A percentile compares a stretch with the other conserved stretches of the same genome.
These are phyloP conservation scores for Nicotiana undulata DNA, from an alignment of 257 asterid species.

Conservation along the genomic window DNA sequence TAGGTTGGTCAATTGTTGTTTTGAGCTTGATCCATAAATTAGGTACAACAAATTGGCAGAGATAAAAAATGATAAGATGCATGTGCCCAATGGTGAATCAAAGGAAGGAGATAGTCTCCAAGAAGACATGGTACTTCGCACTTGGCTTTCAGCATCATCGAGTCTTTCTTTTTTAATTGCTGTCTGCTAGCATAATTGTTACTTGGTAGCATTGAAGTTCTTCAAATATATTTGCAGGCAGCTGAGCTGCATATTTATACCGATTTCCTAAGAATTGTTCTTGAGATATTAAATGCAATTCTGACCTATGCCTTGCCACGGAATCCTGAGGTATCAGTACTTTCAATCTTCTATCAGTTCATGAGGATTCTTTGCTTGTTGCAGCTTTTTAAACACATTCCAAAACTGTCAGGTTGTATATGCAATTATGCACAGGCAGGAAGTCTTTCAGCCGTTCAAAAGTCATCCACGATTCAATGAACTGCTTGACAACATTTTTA, in stretches of 20 bases:
- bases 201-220: neutral
- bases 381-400: conserved; percentile 3
- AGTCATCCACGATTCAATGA: conserved; percentile 88
- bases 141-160: neutral
- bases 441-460: conserved; percentile 85
- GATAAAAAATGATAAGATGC: conserved; percentile 68
- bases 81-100: conserved; percentile 42
- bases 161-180: neutral
- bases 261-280: conserved; percentile 82
- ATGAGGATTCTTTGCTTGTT: neutral
- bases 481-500: conserved; percentile 80
- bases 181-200: neutral
- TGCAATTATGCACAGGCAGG: conserved; percentile 95
- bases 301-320: conserved; percentile 76
- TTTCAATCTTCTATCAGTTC: conserved; percentile 5
- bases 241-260: conserved; percentile 78
- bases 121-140: conserved; percentile 56
- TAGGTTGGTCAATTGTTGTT: conserved; percentile 1
- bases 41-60: conserved; percentile 98
- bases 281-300: conserved; percentile 78
- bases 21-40: conserved; percentile 8
- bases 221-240: conserved; percentile 39
- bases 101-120: conserved; percentile 59
- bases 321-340: conserved; percentile 72
- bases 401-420: conserved; percentile 66